phyloP scores from a whole-genome alignment of 2,329 filamentous ascomycete species.

The Esteya vermicola region DNA sequence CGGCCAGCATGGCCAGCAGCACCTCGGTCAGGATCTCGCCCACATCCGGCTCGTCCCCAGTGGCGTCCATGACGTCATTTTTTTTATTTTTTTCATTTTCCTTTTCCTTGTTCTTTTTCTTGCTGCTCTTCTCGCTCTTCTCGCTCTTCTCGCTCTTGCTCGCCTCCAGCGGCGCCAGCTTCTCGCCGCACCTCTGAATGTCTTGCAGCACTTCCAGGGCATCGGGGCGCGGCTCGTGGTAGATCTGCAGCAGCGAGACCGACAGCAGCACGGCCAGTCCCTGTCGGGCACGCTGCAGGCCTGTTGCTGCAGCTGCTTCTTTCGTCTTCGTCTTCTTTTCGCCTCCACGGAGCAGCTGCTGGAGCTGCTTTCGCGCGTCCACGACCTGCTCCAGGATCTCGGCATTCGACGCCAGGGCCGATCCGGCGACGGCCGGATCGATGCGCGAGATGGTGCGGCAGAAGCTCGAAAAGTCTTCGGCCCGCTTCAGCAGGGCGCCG shows the following conservation, averaged over 20 bases:
- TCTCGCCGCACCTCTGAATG: constrained; percentile 60
- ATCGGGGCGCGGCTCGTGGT: constrained; percentile 69
- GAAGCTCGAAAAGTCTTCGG: constrained; percentile 36
- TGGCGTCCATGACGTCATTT: constrained; percentile 27
- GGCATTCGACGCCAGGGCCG: constrained; percentile 41
- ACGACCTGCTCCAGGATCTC: constrained; percentile 37
- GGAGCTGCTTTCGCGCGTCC: constrained; percentile 33
- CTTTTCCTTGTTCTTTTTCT: background rate
- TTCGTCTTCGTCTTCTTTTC: constrained; percentile 26
- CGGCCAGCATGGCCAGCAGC: constrained; percentile 75
- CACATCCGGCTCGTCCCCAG: constrained; percentile 21
- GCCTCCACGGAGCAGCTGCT: constrained; percentile 31
- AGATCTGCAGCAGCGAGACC: constrained; percentile 73
- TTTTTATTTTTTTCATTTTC: constrained; percentile 29
- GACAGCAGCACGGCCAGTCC: constrained; percentile 72
- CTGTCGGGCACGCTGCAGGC: constrained; percentile 29
- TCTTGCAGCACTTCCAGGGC: constrained; percentile 72
- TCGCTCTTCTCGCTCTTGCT: constrained; percentile 16
- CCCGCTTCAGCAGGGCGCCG: constrained; percentile 38
- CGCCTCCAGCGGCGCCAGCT: constrained; percentile 33
- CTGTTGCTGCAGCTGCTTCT: constrained; percentile 11
- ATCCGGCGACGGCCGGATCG: constrained; percentile 31
- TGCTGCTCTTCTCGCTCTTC: constrained; percentile 1
- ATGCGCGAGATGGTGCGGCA: constrained; percentile 40
- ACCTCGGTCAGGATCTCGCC: constrained; percentile 76